Conservation (phyloP, 176 grass and related monocot genomes). For the Paspalum vaginatum region DNA sequence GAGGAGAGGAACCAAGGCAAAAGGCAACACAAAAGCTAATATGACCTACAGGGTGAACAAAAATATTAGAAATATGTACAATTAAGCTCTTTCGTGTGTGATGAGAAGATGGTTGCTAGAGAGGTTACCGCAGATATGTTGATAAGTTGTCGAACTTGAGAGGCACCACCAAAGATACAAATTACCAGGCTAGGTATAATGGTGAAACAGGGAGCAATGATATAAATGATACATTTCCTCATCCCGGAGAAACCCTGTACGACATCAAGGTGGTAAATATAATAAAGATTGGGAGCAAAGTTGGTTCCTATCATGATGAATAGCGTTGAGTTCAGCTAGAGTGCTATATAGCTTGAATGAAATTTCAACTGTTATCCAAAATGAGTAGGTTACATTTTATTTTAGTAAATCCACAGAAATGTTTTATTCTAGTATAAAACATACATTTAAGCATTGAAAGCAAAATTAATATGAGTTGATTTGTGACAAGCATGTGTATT, state of each 20-base stretch:
- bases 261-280: constrained; percentile 10
- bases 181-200: constrained; percentile 71
- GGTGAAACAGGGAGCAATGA: constrained; percentile 64
- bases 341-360: no score
- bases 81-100: neutral
- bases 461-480: no score
- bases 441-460: no score
- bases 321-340: no score
- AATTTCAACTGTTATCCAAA: no score
- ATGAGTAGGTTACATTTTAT: no score
- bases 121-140: constrained; percentile 71
- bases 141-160: constrained; percentile 52
- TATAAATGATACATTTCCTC: constrained; percentile 68
- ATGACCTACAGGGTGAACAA: constrained; percentile 56
- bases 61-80: neutral
- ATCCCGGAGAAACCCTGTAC: constrained; percentile 83
- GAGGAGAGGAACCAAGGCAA: constrained; percentile 79
- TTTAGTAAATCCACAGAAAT: no score
- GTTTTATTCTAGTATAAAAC: no score
- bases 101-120: neutral
- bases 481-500: no score
- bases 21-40: constrained; percentile 78
- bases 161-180: constrained; percentile 54
- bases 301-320: no score
- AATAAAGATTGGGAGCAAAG: neutral